Percentiles rank a stretch among this genome's conserved stretches.
These are phyloP conservation scores for Saccharomycopsis sp. DNA, from an alignment of 805 yeast species.

Conservation along the genomic window DNA sequence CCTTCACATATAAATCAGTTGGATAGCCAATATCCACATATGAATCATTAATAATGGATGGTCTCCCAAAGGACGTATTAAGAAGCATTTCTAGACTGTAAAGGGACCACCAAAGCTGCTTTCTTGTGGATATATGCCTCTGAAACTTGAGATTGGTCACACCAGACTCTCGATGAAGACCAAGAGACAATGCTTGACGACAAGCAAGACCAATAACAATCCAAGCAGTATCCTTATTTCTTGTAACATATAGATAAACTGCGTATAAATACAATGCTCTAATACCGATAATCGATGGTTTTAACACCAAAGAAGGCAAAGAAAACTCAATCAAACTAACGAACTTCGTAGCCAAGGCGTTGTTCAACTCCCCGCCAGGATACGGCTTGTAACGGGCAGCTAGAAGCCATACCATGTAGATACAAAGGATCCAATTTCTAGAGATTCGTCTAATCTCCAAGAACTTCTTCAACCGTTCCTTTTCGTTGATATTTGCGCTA, in stretches of 20 bases:
- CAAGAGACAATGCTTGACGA: slow-evolving; percentile 43
- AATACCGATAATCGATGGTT: slow-evolving; percentile 41
- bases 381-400: slow-evolving; percentile 31
- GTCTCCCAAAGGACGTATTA: slow-evolving; percentile 41
- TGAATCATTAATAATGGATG: slow-evolving; percentile 38
- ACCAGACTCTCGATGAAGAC: slow-evolving; percentile 37
- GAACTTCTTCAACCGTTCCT: slow-evolving; percentile 7
- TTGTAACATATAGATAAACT: slow-evolving; percentile 37
- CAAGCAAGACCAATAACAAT: slow-evolving; percentile 41
- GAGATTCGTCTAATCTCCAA: slow-evolving; percentile 16
- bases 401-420: slow-evolving; percentile 42
- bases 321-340: slow-evolving; percentile 38
- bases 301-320: slow-evolving; percentile 37
- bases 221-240: slow-evolving; percentile 44
- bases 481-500: neutral
- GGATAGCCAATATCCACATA: slow-evolving; percentile 41
- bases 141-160: slow-evolving; percentile 36
- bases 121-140: slow-evolving; percentile 27
- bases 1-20: slow-evolving; percentile 24
- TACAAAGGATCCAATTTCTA: slow-evolving; percentile 33
- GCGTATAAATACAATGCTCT: slow-evolving; percentile 37
- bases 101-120: slow-evolving; percentile 36
- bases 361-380: slow-evolving; percentile 27
- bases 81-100: slow-evolving; percentile 36
- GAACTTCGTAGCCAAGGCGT: slow-evolving; percentile 29